Percentiles rank a stretch among this genome's conserved stretches.
phyloP scores from a whole-genome alignment of 768 basidiomycete species.

The Tephrocybe rancida region DNA sequence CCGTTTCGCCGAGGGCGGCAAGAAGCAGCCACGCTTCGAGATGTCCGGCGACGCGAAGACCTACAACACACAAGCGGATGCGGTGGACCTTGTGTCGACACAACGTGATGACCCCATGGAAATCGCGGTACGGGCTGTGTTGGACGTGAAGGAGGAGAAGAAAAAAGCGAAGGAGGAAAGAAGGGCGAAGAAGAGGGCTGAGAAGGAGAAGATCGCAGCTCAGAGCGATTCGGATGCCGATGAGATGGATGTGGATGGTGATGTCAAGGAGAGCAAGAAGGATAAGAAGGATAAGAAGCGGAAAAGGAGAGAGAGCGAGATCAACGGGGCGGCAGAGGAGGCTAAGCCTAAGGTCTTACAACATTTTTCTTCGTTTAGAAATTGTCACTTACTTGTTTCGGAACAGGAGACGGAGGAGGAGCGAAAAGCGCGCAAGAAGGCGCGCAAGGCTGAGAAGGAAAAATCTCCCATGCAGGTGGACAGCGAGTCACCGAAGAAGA shows the following conservation, averaged over 20 bases:
- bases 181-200: slow-evolving; percentile 68
- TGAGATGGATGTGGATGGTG: slow-evolving; percentile 50
- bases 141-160: slow-evolving; percentile 90
- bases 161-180: slow-evolving; percentile 78
- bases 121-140: slow-evolving; percentile 69
- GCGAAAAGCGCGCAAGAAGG: slow-evolving; percentile 78
- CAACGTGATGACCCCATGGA: slow-evolving; percentile 82
- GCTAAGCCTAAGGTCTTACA: slow-evolving; percentile 39
- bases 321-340: slow-evolving; percentile 40
- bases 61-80: slow-evolving; percentile 89
- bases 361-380: slow-evolving; percentile 5
- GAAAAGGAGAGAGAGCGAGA: slow-evolving; percentile 63
- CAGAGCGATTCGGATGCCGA: slow-evolving; percentile 28
- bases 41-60: slow-evolving; percentile 76
- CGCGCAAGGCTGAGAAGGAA: slow-evolving; percentile 77
- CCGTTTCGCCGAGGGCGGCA: slow-evolving; percentile 59
- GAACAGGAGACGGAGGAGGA: slow-evolving; percentile 82
- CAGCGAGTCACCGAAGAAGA: slow-evolving; percentile 56
- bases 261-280: slow-evolving; percentile 32
- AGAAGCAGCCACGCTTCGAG: slow-evolving; percentile 80
- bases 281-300: slow-evolving; percentile 47
- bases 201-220: slow-evolving; percentile 40
- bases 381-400: slow-evolving; percentile 9
- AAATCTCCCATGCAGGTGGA: slow-evolving; percentile 46
- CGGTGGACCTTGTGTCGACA: slow-evolving; percentile 80